Base-by-base conservation (phyloP, 2,329 filamentous ascomycete species). In the Penicillium sp. region DNA sequence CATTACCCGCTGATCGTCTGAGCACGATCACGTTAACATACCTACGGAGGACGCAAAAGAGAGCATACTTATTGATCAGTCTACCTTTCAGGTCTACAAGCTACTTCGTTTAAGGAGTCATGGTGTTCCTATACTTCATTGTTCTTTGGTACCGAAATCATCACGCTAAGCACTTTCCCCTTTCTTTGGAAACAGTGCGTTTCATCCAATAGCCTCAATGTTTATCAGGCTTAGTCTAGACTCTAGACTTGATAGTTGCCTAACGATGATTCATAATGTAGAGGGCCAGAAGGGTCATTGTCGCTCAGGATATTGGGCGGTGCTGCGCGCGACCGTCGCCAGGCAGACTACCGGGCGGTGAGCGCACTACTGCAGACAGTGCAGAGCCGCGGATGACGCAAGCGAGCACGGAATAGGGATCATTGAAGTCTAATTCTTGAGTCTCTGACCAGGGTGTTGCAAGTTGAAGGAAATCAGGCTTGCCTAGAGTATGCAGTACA, bases 311-410 rank as follows among this genome's bases (percentile, higher is more conserved):
- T 22, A 13, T 44, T 19, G 41, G 41, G 41, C 41, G 22, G 22
- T 27, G 41, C 22, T 44, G 13, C 44, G 50, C 22, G 18, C 19
- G 35, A 36, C 36, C 31, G 16, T 10, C 16, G 19, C 50, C 10
- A 27, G 44, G 27, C 33, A 47, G 43, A 24, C 53, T 18, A 18
- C 53, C 53, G 53, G 41, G 24, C 22, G 22, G 22, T 4, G 22
- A 4, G 36, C 43, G 52, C 47, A 53, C 51, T 49, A 31, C 51
- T 16, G 60, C 60, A 64, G 62, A 62, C 43, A 31, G 46, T 16
- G 60, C 60, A 64, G 62, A 62, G 62, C 60, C 60, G 62, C 60
- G 43, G 57, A 62, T 64, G 62, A 62, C 62, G 62, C 62, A 64
- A 64, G 50, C 50, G 19, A 60, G 55, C 55, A 62, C 56, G 56